Evolutionary conservation across 352 stramenopile species (phyloP).

Genomic region (Phytophthora europaea): DNA sequence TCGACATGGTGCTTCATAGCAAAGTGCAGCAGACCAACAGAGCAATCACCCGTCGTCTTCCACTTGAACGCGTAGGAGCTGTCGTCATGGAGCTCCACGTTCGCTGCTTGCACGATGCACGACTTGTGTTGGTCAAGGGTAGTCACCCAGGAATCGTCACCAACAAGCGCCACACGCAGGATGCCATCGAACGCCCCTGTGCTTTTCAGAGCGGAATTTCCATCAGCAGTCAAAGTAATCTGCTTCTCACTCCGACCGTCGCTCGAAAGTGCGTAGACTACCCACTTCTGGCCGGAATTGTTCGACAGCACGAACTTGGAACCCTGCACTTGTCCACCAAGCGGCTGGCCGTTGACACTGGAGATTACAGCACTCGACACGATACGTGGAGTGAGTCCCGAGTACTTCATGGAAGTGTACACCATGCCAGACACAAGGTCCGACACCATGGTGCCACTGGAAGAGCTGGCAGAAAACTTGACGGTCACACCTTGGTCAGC

Average conservation of each 20-base stretch:
- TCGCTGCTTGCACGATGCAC: slow-evolving; percentile 57
- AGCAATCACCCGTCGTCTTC: slow-evolving; percentile 67
- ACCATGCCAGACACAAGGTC: slow-evolving; percentile 76
- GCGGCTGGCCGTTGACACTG: slow-evolving; percentile 52
- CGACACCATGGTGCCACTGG: slow-evolving; percentile 48
- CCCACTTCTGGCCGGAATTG: slow-evolving; percentile 69
- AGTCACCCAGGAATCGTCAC: slow-evolving; percentile 47
- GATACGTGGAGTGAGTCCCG: slow-evolving; percentile 51
- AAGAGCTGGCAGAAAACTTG: slow-evolving; percentile 42
- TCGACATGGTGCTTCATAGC: slow-evolving; percentile 64
- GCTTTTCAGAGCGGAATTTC: slow-evolving; percentile 46
- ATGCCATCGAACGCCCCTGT: slow-evolving; percentile 54
- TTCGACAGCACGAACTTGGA: slow-evolving; percentile 65
- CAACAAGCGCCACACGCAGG: slow-evolving; percentile 53
- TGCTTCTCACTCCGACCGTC: slow-evolving; percentile 51
- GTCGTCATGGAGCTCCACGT: slow-evolving; percentile 54
- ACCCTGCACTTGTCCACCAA: slow-evolving; percentile 34
- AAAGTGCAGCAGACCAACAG: slow-evolving; percentile 65
- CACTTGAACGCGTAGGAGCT: slow-evolving; percentile 64
- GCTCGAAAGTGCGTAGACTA: slow-evolving; percentile 59
- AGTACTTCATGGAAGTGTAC: slow-evolving; percentile 64
- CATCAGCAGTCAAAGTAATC: slow-evolving; percentile 52
- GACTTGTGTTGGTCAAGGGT: slow-evolving; percentile 60
- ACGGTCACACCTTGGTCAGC: slow-evolving; percentile 66
- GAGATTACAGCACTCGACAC: slow-evolving; percentile 51